These are phyloP conservation scores for Marasmius oreades DNA, from an alignment of 1,284 basidiomycete species.

Conservation along the genomic window DNA sequence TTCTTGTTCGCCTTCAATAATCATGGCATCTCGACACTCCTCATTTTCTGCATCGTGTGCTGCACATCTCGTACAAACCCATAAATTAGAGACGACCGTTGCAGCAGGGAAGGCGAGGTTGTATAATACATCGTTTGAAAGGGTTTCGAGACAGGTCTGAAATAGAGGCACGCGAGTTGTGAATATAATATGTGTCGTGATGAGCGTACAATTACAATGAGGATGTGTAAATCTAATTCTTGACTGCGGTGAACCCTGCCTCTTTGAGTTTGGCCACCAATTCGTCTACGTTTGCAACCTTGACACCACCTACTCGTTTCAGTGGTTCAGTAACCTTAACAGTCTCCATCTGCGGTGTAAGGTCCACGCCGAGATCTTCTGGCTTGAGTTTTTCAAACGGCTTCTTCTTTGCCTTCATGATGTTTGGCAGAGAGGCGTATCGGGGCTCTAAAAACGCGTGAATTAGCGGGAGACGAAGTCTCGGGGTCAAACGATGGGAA, in stretches of 20 bases:
- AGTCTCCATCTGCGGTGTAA: conserved; percentile 81
- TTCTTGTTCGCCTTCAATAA: too few species aligned
- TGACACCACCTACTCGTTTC: conserved; percentile 87
- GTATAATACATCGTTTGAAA: too few species aligned
- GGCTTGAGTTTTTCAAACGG: conserved; percentile 84
- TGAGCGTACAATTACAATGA: background rate
- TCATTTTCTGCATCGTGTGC: too few species aligned
- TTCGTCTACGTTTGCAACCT: conserved; percentile 90
- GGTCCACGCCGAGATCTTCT: conserved; percentile 81
- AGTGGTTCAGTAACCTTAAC: conserved; percentile 91
- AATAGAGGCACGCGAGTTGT: background rate
- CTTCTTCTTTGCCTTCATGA: conserved; percentile 99
- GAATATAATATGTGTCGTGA: background rate
- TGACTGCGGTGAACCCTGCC: conserved; percentile 66
- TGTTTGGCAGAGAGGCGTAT: conserved; percentile 92
- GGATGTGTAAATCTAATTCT: background rate
- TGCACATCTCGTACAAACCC: too few species aligned
- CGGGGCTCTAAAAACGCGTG: conserved; percentile 67
- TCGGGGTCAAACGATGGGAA: background rate
- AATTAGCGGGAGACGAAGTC: background rate
- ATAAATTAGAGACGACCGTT: too few species aligned
- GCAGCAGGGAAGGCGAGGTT: too few species aligned
- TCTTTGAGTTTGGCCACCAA: conserved; percentile 89
- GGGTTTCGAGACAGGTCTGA: too few species aligned
- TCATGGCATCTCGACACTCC: too few species aligned